Percentiles rank a stretch among this genome's conserved stretches.
These are phyloP conservation scores for Annulohypoxylon maeteangense DNA, from an alignment of 495 filamentous ascomycete species.

Conservation along the genomic window DNA sequence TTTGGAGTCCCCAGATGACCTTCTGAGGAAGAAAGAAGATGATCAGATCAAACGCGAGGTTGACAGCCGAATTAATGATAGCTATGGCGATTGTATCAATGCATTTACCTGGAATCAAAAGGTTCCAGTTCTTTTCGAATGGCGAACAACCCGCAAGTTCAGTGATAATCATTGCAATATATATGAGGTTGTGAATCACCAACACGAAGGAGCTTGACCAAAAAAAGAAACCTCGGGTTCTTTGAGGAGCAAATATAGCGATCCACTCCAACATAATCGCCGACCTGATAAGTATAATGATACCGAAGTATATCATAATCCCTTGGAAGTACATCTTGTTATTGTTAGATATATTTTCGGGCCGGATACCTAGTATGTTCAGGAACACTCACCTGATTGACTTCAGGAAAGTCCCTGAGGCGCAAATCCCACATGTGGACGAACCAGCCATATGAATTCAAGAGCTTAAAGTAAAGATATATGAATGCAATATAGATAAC, in stretches of 20 bases:
- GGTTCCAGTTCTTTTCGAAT: neutral
- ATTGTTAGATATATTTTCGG: neutral
- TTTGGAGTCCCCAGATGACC: conserved; percentile 1
- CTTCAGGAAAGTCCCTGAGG: neutral
- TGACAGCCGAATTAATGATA: neutral
- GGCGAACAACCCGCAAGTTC: neutral
- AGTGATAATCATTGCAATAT: neutral
- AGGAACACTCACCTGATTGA: neutral
- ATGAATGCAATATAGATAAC: neutral
- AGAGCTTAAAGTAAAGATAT: neutral
- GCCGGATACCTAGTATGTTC: neutral
- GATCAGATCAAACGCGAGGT: neutral
- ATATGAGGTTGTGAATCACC: neutral
- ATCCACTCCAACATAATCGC: conserved; percentile 6
- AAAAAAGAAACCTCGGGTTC: conserved; percentile 1
- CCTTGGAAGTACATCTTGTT: neutral
- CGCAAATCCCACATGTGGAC: conserved; percentile 1
- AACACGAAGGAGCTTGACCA: neutral
- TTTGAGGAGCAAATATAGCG: neutral
- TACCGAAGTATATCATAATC: neutral
- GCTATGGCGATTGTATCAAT: neutral
- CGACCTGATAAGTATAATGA: neutral
- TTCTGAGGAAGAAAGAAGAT: neutral
- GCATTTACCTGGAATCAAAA: neutral
- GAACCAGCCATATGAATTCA: neutral